Base-by-base conservation (phyloP, 306 rosid species). In the Malus sylvestris region DNA sequence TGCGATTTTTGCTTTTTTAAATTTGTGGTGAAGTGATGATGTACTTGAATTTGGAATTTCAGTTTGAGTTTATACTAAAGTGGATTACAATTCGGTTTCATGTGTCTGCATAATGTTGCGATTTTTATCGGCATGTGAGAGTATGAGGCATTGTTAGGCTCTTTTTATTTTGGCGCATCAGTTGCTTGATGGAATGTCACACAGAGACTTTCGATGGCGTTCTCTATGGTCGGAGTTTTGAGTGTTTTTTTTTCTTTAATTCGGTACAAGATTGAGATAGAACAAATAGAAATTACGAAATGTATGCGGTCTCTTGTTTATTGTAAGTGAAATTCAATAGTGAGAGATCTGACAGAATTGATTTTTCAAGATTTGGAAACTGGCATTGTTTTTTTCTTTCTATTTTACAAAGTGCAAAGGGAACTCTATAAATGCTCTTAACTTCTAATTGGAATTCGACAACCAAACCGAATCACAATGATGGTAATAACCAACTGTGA, bases 181-280 rank as follows among this genome's bases (percentile, higher is more conserved):
- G 1, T 60, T 84, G 89, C 35, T 86, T 27, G 86, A 81, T 71
- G 58, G 75, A 83, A 78, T 88, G 88, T 68, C 81, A 12, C 73
- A 68, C 65, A 76, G 78, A 74, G 75, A 66, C 30, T 32, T 61
- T 57, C 55, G 55, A 15, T 49, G 16, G 55, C 0, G 55, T 49
- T 49, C 55, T 49, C 42, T 40, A 78, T 55, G 42, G 22, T 52
- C 33, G 38, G 38, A 18, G 30, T 60, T 35, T 52, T 23, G 13
- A 30, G 8, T 18, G 25, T 20, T 4, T 65, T 10, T 10, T 27
- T 7, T 69, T 13, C 19, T 13, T 12, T 27, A 16, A 19, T 52
- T 52, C 14, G 67, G 19, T 29, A 12, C 10, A 6, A 61, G 42
- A 64, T 64, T 22, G 25, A 16, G 22, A 33, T 18, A 18, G 45